Evolutionary conservation across 495 filamentous ascomycete genomes (phyloP).

Genomic region (Trichoderma gamsii): DNA sequence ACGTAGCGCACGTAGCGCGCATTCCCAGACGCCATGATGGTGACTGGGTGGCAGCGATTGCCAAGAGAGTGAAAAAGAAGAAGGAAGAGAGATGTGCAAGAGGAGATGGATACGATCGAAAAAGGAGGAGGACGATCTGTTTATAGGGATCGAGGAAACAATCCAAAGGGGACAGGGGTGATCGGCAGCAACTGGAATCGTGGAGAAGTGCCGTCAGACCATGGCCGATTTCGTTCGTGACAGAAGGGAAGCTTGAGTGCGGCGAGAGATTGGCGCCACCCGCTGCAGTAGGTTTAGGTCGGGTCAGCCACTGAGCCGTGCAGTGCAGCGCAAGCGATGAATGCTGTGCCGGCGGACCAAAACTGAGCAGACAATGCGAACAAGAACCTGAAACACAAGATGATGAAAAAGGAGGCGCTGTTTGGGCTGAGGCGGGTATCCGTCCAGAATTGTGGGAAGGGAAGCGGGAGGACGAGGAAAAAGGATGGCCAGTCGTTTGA

Average conservation of each 20-base stretch:
- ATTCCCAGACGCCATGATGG: slow-evolving; percentile 59
- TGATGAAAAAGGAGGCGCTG: slow-evolving; percentile 6
- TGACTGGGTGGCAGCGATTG: slow-evolving; percentile 2
- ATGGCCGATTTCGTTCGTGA: slow-evolving; percentile 2
- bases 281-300: not conserved
- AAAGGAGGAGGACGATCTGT: not conserved
- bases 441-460: not conserved
- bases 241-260: not conserved
- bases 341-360: not conserved
- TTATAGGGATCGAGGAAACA: not conserved
- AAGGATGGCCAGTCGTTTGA: not conserved
- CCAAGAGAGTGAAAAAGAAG: not conserved
- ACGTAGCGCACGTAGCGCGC: slow-evolving; percentile 81
- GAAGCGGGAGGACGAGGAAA: not conserved
- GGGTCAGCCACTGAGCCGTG: not conserved
- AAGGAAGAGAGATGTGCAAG: not conserved
- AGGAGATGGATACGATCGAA: not conserved
- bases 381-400: slow-evolving; percentile 3
- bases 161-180: not conserved
- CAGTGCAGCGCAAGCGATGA: not conserved
- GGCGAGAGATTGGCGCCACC: not conserved
- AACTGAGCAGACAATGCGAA: not conserved
- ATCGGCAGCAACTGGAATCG: slow-evolving; percentile 2
- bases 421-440: not conserved
- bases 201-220: slow-evolving; percentile 1